phyloP scores from a whole-genome alignment of 1,139 yeast genomes.

The Taphrina flavorubra region DNA sequence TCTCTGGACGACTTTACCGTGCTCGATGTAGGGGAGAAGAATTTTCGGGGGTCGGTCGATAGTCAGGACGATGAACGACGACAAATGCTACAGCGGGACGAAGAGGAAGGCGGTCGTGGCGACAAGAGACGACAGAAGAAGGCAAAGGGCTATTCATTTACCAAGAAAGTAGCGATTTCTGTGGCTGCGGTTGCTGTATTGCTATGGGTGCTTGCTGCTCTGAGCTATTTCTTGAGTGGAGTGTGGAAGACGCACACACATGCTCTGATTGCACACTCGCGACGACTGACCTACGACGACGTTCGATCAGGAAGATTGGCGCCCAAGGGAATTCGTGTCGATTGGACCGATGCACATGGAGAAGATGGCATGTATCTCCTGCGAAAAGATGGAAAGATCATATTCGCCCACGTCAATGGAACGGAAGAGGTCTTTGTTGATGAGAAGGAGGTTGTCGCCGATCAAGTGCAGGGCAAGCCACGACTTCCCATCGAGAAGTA shows the following conservation, averaged over 20 bases:
- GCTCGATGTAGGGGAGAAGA: slow-evolving; percentile 15
- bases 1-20: slow-evolving; percentile 18
- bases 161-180: not conserved
- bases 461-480: slow-evolving; percentile 15
- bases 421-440: slow-evolving; percentile 21
- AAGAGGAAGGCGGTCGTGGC: slow-evolving; percentile 11
- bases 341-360: slow-evolving; percentile 40
- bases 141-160: not conserved
- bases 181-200: not conserved
- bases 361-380: slow-evolving; percentile 36
- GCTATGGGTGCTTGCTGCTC: slow-evolving; percentile 25
- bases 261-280: slow-evolving; percentile 27
- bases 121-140: not conserved
- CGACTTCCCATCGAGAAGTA: slow-evolving; percentile 17
- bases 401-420: slow-evolving; percentile 35
- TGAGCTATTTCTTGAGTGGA: slow-evolving; percentile 16
- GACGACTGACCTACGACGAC: slow-evolving; percentile 19
- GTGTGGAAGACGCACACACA: slow-evolving; percentile 21
- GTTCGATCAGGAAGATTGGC: slow-evolving; percentile 15
- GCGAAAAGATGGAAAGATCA: slow-evolving; percentile 1
- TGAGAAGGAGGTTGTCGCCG: slow-evolving; percentile 19
- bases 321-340: slow-evolving; percentile 20
- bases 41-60: slow-evolving; percentile 5
- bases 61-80: slow-evolving; percentile 1
- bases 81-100: slow-evolving; percentile 1